phyloP scores from a whole-genome alignment of 352 stramenopile species.

The Plasmopara viticola region DNA sequence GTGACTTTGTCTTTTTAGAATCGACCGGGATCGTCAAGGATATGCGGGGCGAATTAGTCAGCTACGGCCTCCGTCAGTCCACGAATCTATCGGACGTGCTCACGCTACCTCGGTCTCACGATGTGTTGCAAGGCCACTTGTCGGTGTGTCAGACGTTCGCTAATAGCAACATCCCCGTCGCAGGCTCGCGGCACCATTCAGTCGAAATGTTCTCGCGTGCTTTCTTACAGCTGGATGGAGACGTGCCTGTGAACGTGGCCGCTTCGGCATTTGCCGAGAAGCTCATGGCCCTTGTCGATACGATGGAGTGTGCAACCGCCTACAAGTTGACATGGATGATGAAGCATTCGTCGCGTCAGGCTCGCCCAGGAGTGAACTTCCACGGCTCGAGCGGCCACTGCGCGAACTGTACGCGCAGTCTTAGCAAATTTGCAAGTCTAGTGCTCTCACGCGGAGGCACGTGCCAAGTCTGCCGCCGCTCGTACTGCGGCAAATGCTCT shows the following conservation, averaged over 20 bases:
- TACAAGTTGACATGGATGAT: conserved; percentile 44
- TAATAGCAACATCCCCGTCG: conserved; percentile 17
- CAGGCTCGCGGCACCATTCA: conserved; percentile 20
- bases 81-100: conserved; percentile 26
- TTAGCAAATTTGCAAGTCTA: conserved; percentile 32
- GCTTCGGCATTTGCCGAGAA: conserved; percentile 25
- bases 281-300: conserved; percentile 27
- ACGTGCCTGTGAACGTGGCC: conserved; percentile 30
- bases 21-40: conserved; percentile 32
- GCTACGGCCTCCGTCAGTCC: conserved; percentile 33
- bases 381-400: conserved; percentile 24
- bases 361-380: conserved; percentile 10
- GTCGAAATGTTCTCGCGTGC: conserved; percentile 41
- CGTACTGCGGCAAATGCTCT: conserved; percentile 34
- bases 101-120: conserved; percentile 20
- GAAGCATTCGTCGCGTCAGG: conserved; percentile 19
- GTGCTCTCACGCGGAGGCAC: conserved; percentile 23
- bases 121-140: conserved; percentile 28
- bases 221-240: conserved; percentile 30
- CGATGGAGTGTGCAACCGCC: conserved; percentile 32
- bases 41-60: conserved; percentile 20
- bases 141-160: conserved; percentile 34
- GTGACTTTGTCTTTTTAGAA: conserved; percentile 50
- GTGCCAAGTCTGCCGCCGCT: conserved; percentile 34
- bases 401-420: conserved; percentile 28